These are phyloP conservation scores for Tulasnella sp. DNA, from an alignment of 768 basidiomycete genomes.

Conservation along the genomic window DNA sequence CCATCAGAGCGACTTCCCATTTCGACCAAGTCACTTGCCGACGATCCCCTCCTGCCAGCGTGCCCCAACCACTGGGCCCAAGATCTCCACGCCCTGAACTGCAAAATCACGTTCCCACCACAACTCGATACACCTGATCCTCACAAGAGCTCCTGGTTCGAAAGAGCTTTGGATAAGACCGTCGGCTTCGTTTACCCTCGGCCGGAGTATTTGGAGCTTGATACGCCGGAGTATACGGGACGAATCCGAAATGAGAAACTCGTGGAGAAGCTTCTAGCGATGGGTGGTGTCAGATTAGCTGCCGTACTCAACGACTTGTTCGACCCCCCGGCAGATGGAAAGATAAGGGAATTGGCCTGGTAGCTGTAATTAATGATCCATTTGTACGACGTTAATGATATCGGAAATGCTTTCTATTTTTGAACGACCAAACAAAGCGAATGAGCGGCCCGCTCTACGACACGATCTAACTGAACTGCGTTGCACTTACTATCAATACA, in stretches of 20 bases:
- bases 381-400: neutral
- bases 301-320: conserved; percentile 74
- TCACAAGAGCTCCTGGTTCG: neutral
- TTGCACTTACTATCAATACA: too few species aligned
- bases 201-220: conserved; percentile 53
- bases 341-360: neutral
- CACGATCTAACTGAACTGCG: too few species aligned
- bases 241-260: conserved; percentile 57
- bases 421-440: neutral
- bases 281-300: conserved; percentile 77
- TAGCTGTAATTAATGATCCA: neutral
- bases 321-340: conserved; percentile 22
- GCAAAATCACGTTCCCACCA: conserved; percentile 71
- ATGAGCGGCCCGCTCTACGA: too few species aligned
- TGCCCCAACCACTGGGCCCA: conserved; percentile 57
- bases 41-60: neutral
- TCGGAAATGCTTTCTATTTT: neutral
- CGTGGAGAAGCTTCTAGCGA: conserved; percentile 73
- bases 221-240: conserved; percentile 73
- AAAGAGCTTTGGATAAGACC: conserved; percentile 33
- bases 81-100: conserved; percentile 67
- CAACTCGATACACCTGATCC: conserved; percentile 43
- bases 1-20: conserved; percentile 9
- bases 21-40: neutral
- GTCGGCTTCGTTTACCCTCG: conserved; percentile 11